These are phyloP conservation scores for Nemania serpens DNA, from an alignment of 2,329 filamentous ascomycete genomes.

Conservation along the genomic window DNA sequence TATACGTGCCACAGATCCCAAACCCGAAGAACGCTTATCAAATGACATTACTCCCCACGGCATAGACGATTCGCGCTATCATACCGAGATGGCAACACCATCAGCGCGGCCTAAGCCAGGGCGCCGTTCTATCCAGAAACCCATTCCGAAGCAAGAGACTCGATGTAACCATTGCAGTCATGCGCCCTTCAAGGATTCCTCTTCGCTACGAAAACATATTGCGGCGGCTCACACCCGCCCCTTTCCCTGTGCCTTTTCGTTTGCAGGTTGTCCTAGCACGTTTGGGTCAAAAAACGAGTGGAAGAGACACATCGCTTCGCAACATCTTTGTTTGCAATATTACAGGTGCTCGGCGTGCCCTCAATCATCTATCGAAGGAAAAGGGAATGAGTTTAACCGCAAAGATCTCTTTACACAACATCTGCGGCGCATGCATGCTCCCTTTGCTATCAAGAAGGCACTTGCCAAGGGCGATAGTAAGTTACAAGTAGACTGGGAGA, in stretches of 20 bases:
- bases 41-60: conserved; percentile 48
- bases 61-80: conserved; percentile 46
- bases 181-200: conserved; percentile 69
- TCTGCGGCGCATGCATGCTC: conserved; percentile 88
- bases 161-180: conserved; percentile 66
- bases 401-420: conserved; percentile 97
- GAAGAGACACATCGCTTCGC: conserved; percentile 91
- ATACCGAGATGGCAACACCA: conserved; percentile 43
- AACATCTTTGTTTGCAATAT: conserved; percentile 76
- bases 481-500: conserved; percentile 66
- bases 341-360: conserved; percentile 68
- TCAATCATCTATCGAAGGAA: conserved; percentile 49
- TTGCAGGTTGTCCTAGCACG: conserved; percentile 79
- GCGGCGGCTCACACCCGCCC: conserved; percentile 71
- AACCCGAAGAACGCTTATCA: conserved; percentile 50
- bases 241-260: conserved; percentile 84
- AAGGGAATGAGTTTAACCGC: conserved; percentile 76
- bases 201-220: conserved; percentile 68
- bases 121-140: conserved; percentile 54
- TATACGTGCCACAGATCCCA: conserved; percentile 39
- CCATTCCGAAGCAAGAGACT: conserved; percentile 61
- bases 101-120: conserved; percentile 49
- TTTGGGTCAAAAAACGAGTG: conserved; percentile 97
- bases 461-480: conserved; percentile 62
- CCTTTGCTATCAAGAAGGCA: conserved; percentile 65